Conservation (phyloP, 2,329 filamentous ascomycete genomes). For the Phoma sp. region DNA sequence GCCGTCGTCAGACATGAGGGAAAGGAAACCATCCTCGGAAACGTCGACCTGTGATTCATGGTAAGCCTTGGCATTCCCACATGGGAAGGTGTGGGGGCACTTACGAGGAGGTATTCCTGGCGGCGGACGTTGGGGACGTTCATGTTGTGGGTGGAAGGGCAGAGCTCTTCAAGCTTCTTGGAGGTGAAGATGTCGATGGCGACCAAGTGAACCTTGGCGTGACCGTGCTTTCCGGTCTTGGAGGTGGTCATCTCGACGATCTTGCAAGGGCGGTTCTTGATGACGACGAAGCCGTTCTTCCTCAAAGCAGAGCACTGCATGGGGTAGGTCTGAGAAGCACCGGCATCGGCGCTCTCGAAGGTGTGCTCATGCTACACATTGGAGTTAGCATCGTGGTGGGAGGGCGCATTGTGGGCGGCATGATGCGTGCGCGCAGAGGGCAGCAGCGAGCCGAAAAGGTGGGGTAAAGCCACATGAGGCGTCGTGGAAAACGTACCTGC, state of each 20-base stretch:
- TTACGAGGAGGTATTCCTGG: constrained; percentile 92
- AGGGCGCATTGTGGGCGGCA: constrained; percentile 18
- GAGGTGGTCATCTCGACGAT: constrained; percentile 99
- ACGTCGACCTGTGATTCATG: constrained; percentile 76
- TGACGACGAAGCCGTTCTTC: constrained; percentile 98
- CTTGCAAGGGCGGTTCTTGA: constrained; percentile 99
- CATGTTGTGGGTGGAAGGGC: constrained; percentile 96
- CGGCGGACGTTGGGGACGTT: constrained; percentile 94
- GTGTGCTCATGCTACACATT: constrained; percentile 63
- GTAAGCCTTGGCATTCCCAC: constrained; percentile 26
- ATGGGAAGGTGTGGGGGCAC: constrained; percentile 50
- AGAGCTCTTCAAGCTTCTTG: constrained; percentile 99
- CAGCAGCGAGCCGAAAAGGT: constrained; percentile 44
- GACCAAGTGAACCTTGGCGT: constrained; percentile 99
- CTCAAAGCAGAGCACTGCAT: constrained; percentile 99
- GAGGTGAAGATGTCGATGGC: constrained; percentile 98
- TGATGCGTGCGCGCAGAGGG: constrained; percentile 40
- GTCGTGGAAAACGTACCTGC: constrained; percentile 60
- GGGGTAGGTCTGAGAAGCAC: constrained; percentile 91
- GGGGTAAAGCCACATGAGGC: constrained; percentile 46
- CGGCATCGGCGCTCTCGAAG: constrained; percentile 96
- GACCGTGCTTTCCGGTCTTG: constrained; percentile 99
- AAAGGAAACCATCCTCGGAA: constrained; percentile 92
- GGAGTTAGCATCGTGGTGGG: constrained; percentile 8
- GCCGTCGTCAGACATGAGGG: constrained; percentile 88